Evolutionary conservation across 805 yeast genomes (phyloP).

Genomic region (Yarrowia keelungensis): DNA sequence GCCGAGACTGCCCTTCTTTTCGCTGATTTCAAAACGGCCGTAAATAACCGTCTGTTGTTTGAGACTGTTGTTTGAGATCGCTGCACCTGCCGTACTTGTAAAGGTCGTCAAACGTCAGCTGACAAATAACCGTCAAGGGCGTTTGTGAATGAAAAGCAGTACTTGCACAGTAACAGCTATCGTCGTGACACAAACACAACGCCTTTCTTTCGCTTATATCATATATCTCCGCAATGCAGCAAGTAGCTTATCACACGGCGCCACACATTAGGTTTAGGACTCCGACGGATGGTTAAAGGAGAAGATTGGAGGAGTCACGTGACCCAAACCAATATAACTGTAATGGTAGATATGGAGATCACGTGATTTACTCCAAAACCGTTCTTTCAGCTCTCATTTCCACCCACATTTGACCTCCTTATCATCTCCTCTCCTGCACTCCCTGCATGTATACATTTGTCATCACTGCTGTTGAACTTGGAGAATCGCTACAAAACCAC

Average conservation of each 20-base stretch:
- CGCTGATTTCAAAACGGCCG: no score
- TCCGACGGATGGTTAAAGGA: neutral
- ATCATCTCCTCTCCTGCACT: neutral
- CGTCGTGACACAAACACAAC: neutral
- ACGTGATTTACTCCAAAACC: neutral
- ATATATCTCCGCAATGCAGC: slow-evolving; percentile 30
- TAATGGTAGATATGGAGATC: no score
- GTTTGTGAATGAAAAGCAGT: neutral
- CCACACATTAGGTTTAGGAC: slow-evolving; percentile 12
- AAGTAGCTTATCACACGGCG: slow-evolving; percentile 33
- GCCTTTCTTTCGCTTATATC: slow-evolving; percentile 4
- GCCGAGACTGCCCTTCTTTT: no score
- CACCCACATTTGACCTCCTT: neutral
- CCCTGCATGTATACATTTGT: slow-evolving; percentile 1
- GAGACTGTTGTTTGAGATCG: no score
- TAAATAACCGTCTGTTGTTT: no score
- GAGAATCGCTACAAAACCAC: neutral
- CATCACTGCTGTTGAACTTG: slow-evolving; percentile 13
- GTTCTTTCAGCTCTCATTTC: no score
- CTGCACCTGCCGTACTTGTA: no score
- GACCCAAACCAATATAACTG: neutral
- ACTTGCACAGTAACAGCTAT: neutral
- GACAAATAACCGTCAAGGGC: neutral
- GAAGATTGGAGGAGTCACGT: neutral
- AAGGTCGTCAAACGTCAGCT: neutral